phyloP scores from a whole-genome alignment of 257 asterid genomes.

The Galeopsis tetrahit region DNA sequence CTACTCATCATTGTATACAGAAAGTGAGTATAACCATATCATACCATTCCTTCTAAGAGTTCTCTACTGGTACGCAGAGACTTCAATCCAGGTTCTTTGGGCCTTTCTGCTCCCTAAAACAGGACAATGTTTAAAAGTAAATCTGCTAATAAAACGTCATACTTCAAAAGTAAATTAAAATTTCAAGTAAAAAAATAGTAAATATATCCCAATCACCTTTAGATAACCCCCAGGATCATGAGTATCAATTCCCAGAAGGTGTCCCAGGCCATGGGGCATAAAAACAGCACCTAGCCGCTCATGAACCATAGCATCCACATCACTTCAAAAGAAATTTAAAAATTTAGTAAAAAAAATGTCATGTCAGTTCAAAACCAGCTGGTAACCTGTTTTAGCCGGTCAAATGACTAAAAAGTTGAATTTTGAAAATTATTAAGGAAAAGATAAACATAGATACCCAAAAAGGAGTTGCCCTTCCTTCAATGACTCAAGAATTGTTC shows the following conservation, averaged over 20 bases:
- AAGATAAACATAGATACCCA: constrained; percentile 58
- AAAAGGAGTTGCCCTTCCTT: constrained; percentile 69
- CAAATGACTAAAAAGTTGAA: too few species aligned
- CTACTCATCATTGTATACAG: constrained; percentile 1
- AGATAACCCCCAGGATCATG: constrained; percentile 98
- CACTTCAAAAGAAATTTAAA: constrained; percentile 44
- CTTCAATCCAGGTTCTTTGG: constrained; percentile 78
- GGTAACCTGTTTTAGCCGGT: too few species aligned
- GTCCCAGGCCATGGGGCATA: constrained; percentile 98
- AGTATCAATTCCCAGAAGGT: constrained; percentile 94
- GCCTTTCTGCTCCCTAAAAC: constrained; percentile 87
- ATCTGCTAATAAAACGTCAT: constrained; percentile 12
- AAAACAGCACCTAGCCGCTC: constrained; percentile 88
- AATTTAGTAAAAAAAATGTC: too few species aligned
- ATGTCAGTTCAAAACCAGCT: too few species aligned
- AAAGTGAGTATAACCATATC: constrained; percentile 28
- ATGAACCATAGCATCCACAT: constrained; percentile 72
- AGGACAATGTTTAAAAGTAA: constrained; percentile 18
- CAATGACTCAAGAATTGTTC: constrained; percentile 63
- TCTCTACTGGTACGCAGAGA: constrained; percentile 86
- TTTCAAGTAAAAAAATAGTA: constrained; percentile 14
- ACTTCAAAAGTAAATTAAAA: constrained; percentile 16
- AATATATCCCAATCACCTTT: constrained; percentile 54
- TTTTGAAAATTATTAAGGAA: too few species aligned
- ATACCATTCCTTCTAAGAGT: constrained; percentile 91